phyloP scores from a whole-genome alignment of 495 filamentous ascomycete genomes.

The Apiosordaria backusii region DNA sequence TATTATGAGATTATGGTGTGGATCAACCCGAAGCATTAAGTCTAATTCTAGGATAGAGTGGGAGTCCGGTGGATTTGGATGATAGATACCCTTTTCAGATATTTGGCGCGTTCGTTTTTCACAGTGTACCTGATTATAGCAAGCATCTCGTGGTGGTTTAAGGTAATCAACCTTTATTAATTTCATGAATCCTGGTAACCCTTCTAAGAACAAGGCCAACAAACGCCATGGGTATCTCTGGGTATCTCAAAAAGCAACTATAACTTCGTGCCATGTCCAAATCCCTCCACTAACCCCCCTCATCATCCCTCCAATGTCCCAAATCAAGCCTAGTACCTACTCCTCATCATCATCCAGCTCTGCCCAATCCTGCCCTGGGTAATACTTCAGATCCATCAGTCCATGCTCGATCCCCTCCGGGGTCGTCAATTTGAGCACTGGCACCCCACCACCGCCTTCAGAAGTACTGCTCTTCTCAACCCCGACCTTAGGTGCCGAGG shows the following conservation, averaged over 20 bases:
- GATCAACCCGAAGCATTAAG: conserved; percentile 40
- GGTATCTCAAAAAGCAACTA: neutral
- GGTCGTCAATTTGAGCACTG: neutral
- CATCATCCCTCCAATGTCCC: neutral
- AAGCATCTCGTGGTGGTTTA: neutral
- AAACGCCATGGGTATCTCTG: neutral
- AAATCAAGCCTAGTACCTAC: neutral
- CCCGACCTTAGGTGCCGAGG: neutral
- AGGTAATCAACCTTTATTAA: neutral
- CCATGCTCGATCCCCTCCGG: neutral
- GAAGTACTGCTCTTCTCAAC: neutral
- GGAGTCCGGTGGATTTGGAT: neutral
- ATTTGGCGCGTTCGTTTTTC: neutral
- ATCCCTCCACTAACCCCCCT: too few relatives aligned
- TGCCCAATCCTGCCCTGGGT: neutral
- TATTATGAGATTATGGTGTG: conserved; percentile 40
- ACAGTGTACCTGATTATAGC: neutral
- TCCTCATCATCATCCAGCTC: neutral
- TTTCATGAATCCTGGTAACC: neutral
- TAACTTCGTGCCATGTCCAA: neutral
- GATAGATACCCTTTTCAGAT: neutral
- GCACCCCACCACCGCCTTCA: neutral
- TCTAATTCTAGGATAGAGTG: neutral
- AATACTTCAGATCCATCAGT: neutral
- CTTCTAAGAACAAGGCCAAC: neutral